Evolutionary conservation across 1,284 basidiomycete genomes (phyloP), one percentile per base, ranked within the genome.

Genomic region (Microbotryum intermedium): DNA sequence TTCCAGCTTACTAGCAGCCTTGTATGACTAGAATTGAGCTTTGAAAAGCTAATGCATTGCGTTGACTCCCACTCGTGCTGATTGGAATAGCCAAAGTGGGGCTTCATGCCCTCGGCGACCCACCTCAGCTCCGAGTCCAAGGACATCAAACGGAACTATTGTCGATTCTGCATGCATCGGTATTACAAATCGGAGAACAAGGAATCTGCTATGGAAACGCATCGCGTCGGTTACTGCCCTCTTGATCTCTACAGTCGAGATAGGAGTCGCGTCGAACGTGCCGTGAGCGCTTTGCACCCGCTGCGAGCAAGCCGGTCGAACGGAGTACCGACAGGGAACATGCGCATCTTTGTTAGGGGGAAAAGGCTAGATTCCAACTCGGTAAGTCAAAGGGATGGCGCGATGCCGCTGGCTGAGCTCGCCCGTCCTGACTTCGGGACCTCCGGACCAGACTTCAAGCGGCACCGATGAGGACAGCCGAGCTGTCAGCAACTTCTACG

Each of bases 31-130:
- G 49, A 23, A 23, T 23, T 25, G 29, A 18, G 23, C 25, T 6
- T 50, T 7, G 0, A n/a, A 30, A 25, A 29, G 49, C 29, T 50
- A 18, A 62, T 21, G 18, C 53, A 39, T 50, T 48, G 29, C 25
- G 50, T 42, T 59, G 13, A 47, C 28, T 20, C 52, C 18, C 55
- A 47, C 53, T 18, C 34, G 50, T 21, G 50, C 25, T 28, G 51
- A 44, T n/a, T n/a, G 29, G n/a, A 25, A 13, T 68, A 94, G 91
- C 91, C 91, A 49, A 95, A 95, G 78, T 95, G 91, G 90, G 90
- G 84, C 4, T 94, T 95, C 75, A 75, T 94, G 30, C 90, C 91
- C 7, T 78, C 78, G 28, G 65, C 79, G 20, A 66, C 72, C 11
- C 79, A 84, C 75, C 77, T 88, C 51, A 83, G 88, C 0, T 69